A percentile compares a stretch with the other conserved stretches of the same genome.
These are phyloP conservation scores for Arxiozyma telluris DNA, from an alignment of 1,139 yeast species.

Conservation along the genomic window DNA sequence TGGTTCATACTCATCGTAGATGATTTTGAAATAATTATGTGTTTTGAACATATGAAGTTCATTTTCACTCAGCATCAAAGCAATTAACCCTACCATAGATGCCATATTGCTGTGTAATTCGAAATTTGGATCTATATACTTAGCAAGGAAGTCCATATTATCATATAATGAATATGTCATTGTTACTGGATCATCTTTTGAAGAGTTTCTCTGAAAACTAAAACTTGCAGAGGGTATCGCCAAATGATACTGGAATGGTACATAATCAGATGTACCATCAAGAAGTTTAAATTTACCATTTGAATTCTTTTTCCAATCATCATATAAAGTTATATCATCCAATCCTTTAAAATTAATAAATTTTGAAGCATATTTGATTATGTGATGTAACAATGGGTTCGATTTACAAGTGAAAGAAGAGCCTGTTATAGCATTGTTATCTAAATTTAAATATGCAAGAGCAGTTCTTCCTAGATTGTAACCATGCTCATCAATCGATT, in stretches of 20 bases:
- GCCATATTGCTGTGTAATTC: slow-evolving; percentile 49
- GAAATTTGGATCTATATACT: slow-evolving; percentile 48
- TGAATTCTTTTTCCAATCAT: slow-evolving; percentile 31
- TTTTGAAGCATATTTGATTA: slow-evolving; percentile 32
- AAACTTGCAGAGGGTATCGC: slow-evolving; percentile 43
- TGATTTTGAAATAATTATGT: slow-evolving; percentile 31
- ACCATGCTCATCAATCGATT: slow-evolving; percentile 37
- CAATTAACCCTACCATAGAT: slow-evolving; percentile 48
- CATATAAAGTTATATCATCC: slow-evolving; percentile 29
- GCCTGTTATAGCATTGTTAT: slow-evolving; percentile 37
- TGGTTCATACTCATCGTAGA: slow-evolving; percentile 11
- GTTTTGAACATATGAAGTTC: slow-evolving; percentile 37
- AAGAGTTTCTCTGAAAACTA: slow-evolving; percentile 32
- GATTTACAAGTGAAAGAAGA: slow-evolving; percentile 32
- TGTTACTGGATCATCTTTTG: slow-evolving; percentile 35
- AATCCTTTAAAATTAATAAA: slow-evolving; percentile 29
- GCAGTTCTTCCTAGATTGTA: slow-evolving; percentile 30
- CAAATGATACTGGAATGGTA: slow-evolving; percentile 41
- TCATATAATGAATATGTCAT: slow-evolving; percentile 57
- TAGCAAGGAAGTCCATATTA: slow-evolving; percentile 46
- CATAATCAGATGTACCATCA: slow-evolving; percentile 35
- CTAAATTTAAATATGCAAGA: slow-evolving; percentile 40
- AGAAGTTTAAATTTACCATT: slow-evolving; percentile 27
- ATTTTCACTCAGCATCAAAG: slow-evolving; percentile 45
- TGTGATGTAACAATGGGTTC: slow-evolving; percentile 36